These are phyloP conservation scores for Misopates orontium DNA, from an alignment of 257 asterid species.

Conservation along the genomic window DNA sequence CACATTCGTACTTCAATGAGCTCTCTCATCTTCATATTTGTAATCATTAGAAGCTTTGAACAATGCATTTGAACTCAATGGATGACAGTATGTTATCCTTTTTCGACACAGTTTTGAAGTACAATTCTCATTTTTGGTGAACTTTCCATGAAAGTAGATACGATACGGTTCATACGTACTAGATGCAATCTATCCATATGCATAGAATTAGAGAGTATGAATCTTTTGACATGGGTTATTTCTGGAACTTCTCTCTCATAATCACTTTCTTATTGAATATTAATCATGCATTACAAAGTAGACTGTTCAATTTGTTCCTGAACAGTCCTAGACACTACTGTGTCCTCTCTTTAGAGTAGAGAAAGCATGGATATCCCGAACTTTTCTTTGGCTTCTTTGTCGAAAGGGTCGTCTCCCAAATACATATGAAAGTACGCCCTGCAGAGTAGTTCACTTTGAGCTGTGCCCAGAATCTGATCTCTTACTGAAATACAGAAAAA, in stretches of 20 bases:
- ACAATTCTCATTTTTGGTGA: no score
- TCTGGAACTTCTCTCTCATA: constrained; percentile 20
- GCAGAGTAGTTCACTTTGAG: constrained; percentile 69
- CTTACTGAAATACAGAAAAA: constrained; percentile 44
- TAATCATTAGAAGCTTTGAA: constrained; percentile 22
- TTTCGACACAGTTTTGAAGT: constrained; percentile 17
- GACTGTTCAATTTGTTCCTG: constrained; percentile 37
- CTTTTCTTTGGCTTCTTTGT: constrained; percentile 73
- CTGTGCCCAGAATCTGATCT: constrained; percentile 60
- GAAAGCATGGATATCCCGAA: constrained; percentile 61
- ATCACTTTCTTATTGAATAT: constrained; percentile 31
- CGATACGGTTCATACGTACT: no score
- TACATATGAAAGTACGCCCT: constrained; percentile 65
- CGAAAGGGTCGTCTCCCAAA: constrained; percentile 72
- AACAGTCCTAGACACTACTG: constrained; percentile 29
- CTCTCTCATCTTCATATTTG: constrained; percentile 34
- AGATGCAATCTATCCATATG: constrained; percentile 24
- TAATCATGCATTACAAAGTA: constrained; percentile 34
- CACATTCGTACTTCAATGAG: constrained; percentile 30
- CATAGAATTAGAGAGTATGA: constrained; percentile 15
- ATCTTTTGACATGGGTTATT: constrained; percentile 1
- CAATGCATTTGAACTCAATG: constrained; percentile 23
- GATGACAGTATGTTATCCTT: constrained; percentile 22
- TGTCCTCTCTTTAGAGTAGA: constrained; percentile 41
- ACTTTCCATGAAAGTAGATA: no score